Conservation (phyloP, 176 grass and related monocot species). For the Oropetium thomaeum region DNA sequence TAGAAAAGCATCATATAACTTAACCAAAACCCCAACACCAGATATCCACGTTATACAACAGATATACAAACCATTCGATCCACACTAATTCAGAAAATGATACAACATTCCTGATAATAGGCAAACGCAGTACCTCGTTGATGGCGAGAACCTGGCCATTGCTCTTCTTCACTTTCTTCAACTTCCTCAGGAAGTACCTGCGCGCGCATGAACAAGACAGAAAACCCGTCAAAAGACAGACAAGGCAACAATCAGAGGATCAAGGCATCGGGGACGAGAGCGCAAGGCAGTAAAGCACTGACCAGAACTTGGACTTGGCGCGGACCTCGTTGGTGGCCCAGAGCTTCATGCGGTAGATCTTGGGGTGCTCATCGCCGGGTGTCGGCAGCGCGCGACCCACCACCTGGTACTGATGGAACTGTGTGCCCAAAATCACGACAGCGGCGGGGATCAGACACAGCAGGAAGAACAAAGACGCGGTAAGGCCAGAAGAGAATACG, state of each 20-base stretch:
- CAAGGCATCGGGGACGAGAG: neutral
- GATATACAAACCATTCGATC: neutral
- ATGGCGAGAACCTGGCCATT: slow-evolving; percentile 86
- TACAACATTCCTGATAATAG: neutral
- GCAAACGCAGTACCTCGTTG: slow-evolving; percentile 57
- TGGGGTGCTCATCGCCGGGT: slow-evolving; percentile 76
- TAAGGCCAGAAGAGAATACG: no score
- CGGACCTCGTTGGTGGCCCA: slow-evolving; percentile 97
- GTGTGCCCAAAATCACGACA: slow-evolving; percentile 13
- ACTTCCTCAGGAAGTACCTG: slow-evolving; percentile 96
- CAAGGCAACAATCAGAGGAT: slow-evolving; percentile 1
- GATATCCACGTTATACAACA: neutral
- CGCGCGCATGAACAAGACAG: neutral
- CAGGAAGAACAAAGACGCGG: neutral
- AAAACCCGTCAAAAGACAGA: neutral
- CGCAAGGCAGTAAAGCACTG: neutral
- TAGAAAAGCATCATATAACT: neutral
- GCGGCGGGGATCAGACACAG: neutral
- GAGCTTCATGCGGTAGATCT: slow-evolving; percentile 97
- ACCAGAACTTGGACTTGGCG: slow-evolving; percentile 96
- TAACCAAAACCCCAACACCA: neutral
- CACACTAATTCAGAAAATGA: no score
- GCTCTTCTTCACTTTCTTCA: slow-evolving; percentile 98
- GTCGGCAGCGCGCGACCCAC: slow-evolving; percentile 88
- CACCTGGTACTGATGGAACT: slow-evolving; percentile 99